These are phyloP conservation scores for Epichloe typhina DNA, from an alignment of 2,329 filamentous ascomycete genomes.

Conservation along the genomic window DNA sequence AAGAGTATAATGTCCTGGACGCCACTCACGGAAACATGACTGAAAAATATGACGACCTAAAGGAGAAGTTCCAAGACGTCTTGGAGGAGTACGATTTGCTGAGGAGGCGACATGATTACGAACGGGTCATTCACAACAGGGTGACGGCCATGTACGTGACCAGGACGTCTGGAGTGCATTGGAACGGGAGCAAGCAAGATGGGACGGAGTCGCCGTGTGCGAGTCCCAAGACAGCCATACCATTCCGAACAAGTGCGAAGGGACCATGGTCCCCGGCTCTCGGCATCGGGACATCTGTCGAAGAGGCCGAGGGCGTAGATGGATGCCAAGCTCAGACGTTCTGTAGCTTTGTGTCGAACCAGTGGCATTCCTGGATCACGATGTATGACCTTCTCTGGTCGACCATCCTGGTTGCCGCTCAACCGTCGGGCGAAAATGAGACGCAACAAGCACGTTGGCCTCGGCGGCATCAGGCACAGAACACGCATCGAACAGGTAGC, in stretches of 20 bases:
- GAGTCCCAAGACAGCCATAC: neutral
- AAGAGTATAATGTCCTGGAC: neutral
- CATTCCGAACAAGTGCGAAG: neutral
- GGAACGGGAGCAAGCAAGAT: neutral
- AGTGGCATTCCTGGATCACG: neutral
- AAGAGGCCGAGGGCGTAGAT: neutral
- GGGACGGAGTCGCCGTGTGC: neutral
- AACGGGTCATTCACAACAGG: neutral
- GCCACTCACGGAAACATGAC: neutral
- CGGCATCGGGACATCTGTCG: neutral
- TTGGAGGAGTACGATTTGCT: neutral
- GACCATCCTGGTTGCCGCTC: neutral
- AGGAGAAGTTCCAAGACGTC: neutral
- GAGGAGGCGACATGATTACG: neutral
- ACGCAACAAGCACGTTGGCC: neutral
- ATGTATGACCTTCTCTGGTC: neutral
- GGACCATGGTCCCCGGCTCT: neutral
- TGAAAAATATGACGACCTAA: neutral
- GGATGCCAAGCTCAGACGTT: neutral
- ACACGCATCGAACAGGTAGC: neutral
- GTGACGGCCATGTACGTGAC: constrained; percentile 1
- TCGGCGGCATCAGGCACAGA: neutral
- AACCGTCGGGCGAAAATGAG: neutral
- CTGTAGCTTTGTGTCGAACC: neutral
- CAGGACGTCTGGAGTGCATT: neutral